Base-by-base conservation (phyloP, 75 land plant genomes). In the Pinus taeda region DNA sequence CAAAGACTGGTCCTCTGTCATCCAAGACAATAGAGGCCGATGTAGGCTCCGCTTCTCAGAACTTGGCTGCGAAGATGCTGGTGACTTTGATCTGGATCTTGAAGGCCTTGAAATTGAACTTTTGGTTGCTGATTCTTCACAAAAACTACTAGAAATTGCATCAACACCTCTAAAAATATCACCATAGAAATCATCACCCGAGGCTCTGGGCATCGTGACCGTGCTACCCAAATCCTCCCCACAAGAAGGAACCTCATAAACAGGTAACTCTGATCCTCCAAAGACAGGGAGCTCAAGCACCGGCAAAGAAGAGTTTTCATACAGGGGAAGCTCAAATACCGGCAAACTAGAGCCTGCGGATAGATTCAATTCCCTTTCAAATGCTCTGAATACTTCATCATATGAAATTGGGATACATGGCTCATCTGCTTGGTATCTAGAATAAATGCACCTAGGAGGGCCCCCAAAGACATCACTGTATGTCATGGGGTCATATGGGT, bases 401-500 rank as follows among this genome's bases (percentile, higher is more conserved):
- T 24, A 73, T 24, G 74, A 56, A 3, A 20, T 67, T 67, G 8
- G 71, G 9, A 37, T 3, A 37, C 21, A 53, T 9, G 18, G 58
- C 74, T 53, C 22, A 21, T 73, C 58, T 26, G 14, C 33, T 24
- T 6, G 21, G 5, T 56, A 49, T 56, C 58, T 55, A 15, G 74
- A 55, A 56, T 42, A 73, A 73, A 73, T 14, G 57, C 58, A 24
- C 57, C 30, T 73, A 55, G 74, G 74, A 72, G 74, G 74, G 18
- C 74, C 74, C 15, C 74, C 74, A 15, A 72, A 72, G 57, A 72
- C 74, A 72, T 72, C 74, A 22, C 42, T 22, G 74, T 49, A 72
- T 49, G n/a, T 24, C 30, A 22, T 55, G 14, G 57, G 56, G 56
- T 49, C 14, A 37, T 66, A 17, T 72, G 26, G 74, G 74, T 72